Conservation (phyloP, 495 filamentous ascomycete genomes). For the Hypoxylon intermedium region DNA sequence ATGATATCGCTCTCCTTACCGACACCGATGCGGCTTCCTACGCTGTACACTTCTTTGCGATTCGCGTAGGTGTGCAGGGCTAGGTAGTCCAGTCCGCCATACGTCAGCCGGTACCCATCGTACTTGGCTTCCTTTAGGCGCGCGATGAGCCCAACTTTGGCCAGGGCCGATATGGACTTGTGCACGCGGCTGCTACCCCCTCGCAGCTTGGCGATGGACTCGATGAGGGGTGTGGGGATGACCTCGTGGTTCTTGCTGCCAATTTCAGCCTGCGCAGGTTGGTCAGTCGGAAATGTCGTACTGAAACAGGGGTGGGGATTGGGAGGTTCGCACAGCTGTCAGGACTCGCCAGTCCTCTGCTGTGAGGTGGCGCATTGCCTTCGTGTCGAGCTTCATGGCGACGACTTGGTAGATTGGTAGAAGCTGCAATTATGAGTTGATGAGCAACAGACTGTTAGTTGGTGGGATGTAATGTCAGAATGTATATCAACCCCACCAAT, state of each 20-base stretch:
- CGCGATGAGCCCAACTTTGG: constrained; percentile 90
- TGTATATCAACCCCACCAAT: constrained; percentile 40
- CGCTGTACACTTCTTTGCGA: constrained; percentile 79
- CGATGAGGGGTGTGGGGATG: constrained; percentile 88
- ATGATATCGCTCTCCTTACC: constrained; percentile 98
- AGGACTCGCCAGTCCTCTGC: constrained; percentile 95
- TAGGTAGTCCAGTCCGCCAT: constrained; percentile 96
- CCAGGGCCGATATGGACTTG: constrained; percentile 83
- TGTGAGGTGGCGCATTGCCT: constrained; percentile 88
- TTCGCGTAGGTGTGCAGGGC: constrained; percentile 88
- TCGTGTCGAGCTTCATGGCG: constrained; percentile 91
- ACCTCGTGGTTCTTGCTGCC: constrained; percentile 97
- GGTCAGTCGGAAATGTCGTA: constrained; percentile 25
- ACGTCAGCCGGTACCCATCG: constrained; percentile 96
- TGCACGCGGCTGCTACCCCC: constrained; percentile 82
- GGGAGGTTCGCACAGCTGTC: constrained; percentile 71
- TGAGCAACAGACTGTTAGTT: too few species aligned
- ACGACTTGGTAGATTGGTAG: too few species aligned
- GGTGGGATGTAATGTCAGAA: not conserved
- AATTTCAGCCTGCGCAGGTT: constrained; percentile 73
- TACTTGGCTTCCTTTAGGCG: constrained; percentile 95
- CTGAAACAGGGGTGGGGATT: constrained; percentile 41
- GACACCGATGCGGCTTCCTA: constrained; percentile 93
- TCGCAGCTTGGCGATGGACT: constrained; percentile 79
- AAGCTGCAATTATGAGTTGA: too few species aligned